These are phyloP conservation scores for Biscogniauxia marginata DNA, from an alignment of 2,329 filamentous ascomycete species.

Conservation along the genomic window DNA sequence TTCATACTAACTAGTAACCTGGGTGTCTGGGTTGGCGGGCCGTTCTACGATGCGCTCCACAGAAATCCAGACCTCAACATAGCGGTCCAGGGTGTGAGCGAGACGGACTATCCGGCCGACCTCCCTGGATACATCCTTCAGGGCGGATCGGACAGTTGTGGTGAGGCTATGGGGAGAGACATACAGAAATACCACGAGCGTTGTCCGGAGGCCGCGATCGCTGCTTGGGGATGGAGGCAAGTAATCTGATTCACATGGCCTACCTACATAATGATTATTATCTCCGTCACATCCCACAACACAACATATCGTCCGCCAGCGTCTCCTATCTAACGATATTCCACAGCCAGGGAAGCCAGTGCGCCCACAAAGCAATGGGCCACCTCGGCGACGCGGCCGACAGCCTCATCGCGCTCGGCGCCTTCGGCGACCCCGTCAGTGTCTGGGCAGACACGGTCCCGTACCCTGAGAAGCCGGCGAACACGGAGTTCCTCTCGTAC, in stretches of 20 bases:
- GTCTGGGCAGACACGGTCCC: slow-evolving; percentile 15
- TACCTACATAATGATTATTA: not conserved
- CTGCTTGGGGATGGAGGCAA: slow-evolving; percentile 23
- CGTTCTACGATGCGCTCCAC: slow-evolving; percentile 13
- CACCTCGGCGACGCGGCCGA: slow-evolving; percentile 12
- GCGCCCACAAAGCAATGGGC: slow-evolving; percentile 18
- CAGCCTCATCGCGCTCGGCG: slow-evolving; percentile 16
- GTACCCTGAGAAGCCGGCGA: slow-evolving; percentile 13
- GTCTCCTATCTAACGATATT: no score
- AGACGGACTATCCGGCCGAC: slow-evolving; percentile 18
- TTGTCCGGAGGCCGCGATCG: slow-evolving; percentile 13
- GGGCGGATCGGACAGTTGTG: slow-evolving; percentile 18
- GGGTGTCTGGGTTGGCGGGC: slow-evolving; percentile 18
- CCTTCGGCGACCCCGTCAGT: slow-evolving; percentile 18
- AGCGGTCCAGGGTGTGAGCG: slow-evolving; percentile 18
- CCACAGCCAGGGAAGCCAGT: slow-evolving; percentile 18
- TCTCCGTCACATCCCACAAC: not conserved
- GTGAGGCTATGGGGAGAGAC: slow-evolving; percentile 6
- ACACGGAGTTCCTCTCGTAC: slow-evolving; percentile 10
- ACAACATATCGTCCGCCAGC: no score
- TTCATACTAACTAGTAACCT: slow-evolving; percentile 14
- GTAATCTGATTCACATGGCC: not conserved
- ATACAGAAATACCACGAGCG: slow-evolving; percentile 16
- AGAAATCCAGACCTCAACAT: slow-evolving; percentile 8
- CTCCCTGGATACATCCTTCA: slow-evolving; percentile 20